Conservation (phyloP, 1,284 basidiomycete genomes). For the Rhodofomes roseus region DNA sequence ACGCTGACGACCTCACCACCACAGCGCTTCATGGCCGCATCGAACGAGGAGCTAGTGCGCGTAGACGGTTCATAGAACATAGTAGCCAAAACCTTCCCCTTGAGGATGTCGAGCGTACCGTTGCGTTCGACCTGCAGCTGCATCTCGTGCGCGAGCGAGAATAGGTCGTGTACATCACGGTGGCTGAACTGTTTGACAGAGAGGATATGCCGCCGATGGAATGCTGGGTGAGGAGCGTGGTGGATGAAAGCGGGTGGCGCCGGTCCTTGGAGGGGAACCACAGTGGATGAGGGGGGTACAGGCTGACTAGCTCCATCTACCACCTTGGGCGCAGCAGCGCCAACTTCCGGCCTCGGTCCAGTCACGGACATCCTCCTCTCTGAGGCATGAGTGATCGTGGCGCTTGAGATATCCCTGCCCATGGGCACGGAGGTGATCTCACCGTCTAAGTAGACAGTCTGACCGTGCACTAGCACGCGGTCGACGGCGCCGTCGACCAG, state of each 20-base stretch:
- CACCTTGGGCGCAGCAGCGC: slow-evolving; percentile 9
- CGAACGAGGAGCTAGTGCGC: slow-evolving; percentile 94
- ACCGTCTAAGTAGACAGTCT: slow-evolving; percentile 93
- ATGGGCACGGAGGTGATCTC: slow-evolving; percentile 55
- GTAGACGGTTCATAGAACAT: slow-evolving; percentile 99
- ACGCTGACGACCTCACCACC: slow-evolving; percentile 94
- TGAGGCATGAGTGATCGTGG: slow-evolving; percentile 51
- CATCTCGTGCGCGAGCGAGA: slow-evolving; percentile 96
- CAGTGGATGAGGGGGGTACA: slow-evolving; percentile 9
- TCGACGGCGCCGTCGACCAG: slow-evolving; percentile 78
- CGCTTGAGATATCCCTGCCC: slow-evolving; percentile 82
- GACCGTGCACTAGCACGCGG: slow-evolving; percentile 89
- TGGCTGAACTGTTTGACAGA: slow-evolving; percentile 93
- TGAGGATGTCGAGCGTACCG: slow-evolving; percentile 86
- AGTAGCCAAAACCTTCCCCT: slow-evolving; percentile 91
- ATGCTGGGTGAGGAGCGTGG: slow-evolving; percentile 60
- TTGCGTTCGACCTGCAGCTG: slow-evolving; percentile 91
- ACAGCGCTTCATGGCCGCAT: slow-evolving; percentile 97
- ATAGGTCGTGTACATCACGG: slow-evolving; percentile 91
- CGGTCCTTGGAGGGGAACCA: slow-evolving; percentile 27
- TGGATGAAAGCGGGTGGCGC: slow-evolving; percentile 39
- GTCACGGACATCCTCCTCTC: slow-evolving; percentile 26
- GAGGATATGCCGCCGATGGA: slow-evolving; percentile 88
- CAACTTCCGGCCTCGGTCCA: slow-evolving; percentile 17
- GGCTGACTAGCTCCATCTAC: slow-evolving; percentile 4